Evolutionary conservation across 2,329 filamentous ascomycete species (phyloP).

Genomic region (Aspergillus ochraceus): DNA sequence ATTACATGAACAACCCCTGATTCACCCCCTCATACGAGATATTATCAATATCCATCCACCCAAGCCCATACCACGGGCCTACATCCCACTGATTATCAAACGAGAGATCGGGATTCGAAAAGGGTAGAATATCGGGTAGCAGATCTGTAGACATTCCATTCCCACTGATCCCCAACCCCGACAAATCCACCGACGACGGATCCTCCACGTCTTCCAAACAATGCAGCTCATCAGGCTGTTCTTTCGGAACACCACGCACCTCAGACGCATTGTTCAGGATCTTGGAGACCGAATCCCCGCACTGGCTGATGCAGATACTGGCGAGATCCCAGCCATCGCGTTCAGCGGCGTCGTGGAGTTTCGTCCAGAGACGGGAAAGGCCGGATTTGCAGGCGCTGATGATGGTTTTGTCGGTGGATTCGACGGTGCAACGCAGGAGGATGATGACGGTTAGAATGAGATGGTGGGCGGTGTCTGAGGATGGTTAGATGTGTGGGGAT

Average conservation of each 20-base stretch:
- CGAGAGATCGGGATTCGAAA: constrained; percentile 14
- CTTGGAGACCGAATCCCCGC: constrained; percentile 18
- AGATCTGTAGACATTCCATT: constrained; percentile 4
- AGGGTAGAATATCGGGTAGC: constrained; percentile 15
- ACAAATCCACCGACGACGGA: background rate
- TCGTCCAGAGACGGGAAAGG: constrained; percentile 12
- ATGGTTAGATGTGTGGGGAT: background rate
- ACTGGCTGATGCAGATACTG: constrained; percentile 21
- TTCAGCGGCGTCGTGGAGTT: constrained; percentile 13
- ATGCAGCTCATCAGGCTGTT: background rate
- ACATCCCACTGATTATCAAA: constrained; percentile 17
- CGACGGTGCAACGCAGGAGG: constrained; percentile 19
- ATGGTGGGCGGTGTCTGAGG: constrained; percentile 30
- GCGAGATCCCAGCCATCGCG: constrained; percentile 21
- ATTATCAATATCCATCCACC: constrained; percentile 12
- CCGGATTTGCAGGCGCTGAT: constrained; percentile 15
- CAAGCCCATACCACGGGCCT: constrained; percentile 9
- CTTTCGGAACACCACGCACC: background rate
- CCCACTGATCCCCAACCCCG: background rate
- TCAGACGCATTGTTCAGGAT: constrained; percentile 1
- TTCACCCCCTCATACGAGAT: constrained; percentile 1
- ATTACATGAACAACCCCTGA: background rate
- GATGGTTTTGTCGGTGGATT: constrained; percentile 13
- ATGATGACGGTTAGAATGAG: constrained; percentile 24
- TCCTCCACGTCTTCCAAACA: background rate